These are phyloP conservation scores for Candida sanyaensis DNA, from an alignment of 1,139 yeast genomes.

Conservation along the genomic window DNA sequence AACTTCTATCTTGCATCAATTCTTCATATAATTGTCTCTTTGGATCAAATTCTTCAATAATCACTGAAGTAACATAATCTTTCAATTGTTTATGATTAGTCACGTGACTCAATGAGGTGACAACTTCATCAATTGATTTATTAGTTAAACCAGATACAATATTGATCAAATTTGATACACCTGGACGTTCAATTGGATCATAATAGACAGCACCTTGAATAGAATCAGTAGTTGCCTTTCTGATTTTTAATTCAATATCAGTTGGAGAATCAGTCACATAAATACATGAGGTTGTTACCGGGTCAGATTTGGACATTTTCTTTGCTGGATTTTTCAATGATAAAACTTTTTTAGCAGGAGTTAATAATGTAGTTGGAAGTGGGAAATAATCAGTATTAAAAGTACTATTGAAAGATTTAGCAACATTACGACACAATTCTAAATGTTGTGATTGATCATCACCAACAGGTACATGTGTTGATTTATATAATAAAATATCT, in stretches of 20 bases:
- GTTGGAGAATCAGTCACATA: conserved; percentile 74
- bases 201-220: conserved; percentile 65
- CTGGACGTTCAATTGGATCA: conserved; percentile 81
- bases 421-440: conserved; percentile 78
- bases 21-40: conserved; percentile 58
- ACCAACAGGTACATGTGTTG: conserved; percentile 96
- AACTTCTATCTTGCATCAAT: conserved; percentile 53
- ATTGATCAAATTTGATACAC: conserved; percentile 77
- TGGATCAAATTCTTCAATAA: conserved; percentile 59
- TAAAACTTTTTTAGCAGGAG: conserved; percentile 77
- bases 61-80: conserved; percentile 61
- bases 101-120: conserved; percentile 46
- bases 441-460: conserved; percentile 94
- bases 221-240: conserved; percentile 84
- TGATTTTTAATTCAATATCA: conserved; percentile 60
- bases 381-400: conserved; percentile 50
- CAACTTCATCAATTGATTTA: conserved; percentile 40
- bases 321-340: conserved; percentile 73
- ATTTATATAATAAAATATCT: conserved; percentile 76
- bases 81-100: conserved; percentile 69
- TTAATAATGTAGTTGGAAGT: conserved; percentile 72
- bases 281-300: conserved; percentile 65
- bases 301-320: conserved; percentile 94
- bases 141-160: conserved; percentile 71
- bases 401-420: conserved; percentile 64